A percentile compares a stretch with the other conserved stretches of the same genome.
phyloP scores from a whole-genome alignment of 2,329 filamentous ascomycete species.

The Fusarium armeniacum region DNA sequence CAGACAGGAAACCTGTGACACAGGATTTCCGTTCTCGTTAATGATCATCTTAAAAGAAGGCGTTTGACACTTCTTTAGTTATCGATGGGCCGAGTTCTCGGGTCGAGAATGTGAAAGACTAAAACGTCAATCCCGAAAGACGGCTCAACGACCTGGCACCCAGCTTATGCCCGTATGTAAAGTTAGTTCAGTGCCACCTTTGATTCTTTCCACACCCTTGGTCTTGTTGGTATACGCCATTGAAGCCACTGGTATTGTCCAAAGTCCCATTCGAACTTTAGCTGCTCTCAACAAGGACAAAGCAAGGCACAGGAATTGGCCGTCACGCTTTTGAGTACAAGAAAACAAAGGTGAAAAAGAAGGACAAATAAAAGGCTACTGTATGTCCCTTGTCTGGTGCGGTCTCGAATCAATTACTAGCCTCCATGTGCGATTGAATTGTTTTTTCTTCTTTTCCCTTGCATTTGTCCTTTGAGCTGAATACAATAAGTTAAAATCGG shows the following conservation, averaged over 20 bases:
- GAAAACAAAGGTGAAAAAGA: neutral
- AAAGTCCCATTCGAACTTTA: neutral
- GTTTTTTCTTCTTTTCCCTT: neutral
- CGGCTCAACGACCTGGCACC: conserved; percentile 28
- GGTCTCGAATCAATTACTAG: conserved; percentile 8
- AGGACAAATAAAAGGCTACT: conserved; percentile 4
- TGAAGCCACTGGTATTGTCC: conserved; percentile 16
- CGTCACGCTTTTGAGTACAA: conserved; percentile 17
- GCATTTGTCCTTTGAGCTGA: conserved; percentile 2
- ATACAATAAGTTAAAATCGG: conserved; percentile 26
- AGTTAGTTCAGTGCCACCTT: neutral
- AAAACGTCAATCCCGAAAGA: conserved; percentile 8
- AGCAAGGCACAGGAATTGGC: conserved; percentile 34
- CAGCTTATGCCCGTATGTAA: conserved; percentile 5
- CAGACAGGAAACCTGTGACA: neutral
- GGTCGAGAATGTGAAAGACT: neutral
- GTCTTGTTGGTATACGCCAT: conserved; percentile 10
- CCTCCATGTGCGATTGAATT: neutral
- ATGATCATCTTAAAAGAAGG: conserved; percentile 22
- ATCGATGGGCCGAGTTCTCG: conserved; percentile 4
- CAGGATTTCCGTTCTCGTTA: conserved; percentile 14
- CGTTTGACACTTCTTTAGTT: conserved; percentile 26
- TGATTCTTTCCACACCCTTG: neutral
- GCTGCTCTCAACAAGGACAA: conserved; percentile 17
- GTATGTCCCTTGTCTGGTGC: neutral